Evolutionary conservation across 139 green algal genomes (phyloP).

Genomic region (Chlorella sorokiniana): DNA sequence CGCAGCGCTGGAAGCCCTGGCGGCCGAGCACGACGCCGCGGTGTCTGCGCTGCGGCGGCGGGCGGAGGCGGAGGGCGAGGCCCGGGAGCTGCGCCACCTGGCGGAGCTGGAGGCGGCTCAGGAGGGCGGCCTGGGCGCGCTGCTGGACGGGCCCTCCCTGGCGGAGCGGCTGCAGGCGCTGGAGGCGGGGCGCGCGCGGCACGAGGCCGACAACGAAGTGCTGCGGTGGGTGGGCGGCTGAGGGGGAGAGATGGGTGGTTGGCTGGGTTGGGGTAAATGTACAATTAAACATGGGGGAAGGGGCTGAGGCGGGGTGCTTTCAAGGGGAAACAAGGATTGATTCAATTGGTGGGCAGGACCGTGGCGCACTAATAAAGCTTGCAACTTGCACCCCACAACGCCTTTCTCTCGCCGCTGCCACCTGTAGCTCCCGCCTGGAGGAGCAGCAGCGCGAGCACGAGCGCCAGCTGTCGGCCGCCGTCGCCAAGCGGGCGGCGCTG

Average conservation of each 20-base stretch:
- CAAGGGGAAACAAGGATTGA: background rate
- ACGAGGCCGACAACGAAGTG: constrained; percentile 1
- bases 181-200: constrained; percentile 11
- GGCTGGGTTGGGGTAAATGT: background rate
- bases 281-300: background rate
- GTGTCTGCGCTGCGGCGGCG: background rate
- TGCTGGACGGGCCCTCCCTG: background rate
- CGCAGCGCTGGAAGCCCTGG: constrained; percentile 15
- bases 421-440: constrained; percentile 5
- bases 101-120: constrained; percentile 29
- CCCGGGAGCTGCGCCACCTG: constrained; percentile 25
- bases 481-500: constrained; percentile 12
- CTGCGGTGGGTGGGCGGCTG: constrained; percentile 8
- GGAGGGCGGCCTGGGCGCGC: background rate
- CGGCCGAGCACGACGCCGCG: constrained; percentile 14
- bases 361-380: background rate
- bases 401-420: background rate
- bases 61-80: background rate
- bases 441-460: constrained; percentile 21
- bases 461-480: constrained; percentile 9
- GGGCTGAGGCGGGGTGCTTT: background rate
- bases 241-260: background rate
- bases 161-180: constrained; percentile 3
- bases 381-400: background rate
- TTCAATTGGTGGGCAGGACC: too few relatives aligned